A percentile compares a stretch with the other conserved stretches of the same genome.
phyloP scores from a whole-genome alignment of 2,329 filamentous ascomycete genomes.

The Acephala macrosclerotiorum region DNA sequence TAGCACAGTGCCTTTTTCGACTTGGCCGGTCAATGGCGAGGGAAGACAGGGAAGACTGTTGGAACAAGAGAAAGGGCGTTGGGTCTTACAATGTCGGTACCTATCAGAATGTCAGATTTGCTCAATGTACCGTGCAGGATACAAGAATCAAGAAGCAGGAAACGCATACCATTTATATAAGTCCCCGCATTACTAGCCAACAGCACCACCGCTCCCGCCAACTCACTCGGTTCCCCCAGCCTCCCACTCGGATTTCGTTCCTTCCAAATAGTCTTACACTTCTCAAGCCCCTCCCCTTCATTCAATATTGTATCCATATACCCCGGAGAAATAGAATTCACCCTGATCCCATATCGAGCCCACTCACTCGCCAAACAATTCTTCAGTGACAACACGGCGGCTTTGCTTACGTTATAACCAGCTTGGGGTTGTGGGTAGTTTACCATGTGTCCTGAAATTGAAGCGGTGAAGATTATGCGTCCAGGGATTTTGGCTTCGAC shows the following conservation, averaged over 20 bases:
- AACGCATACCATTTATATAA: constrained; percentile 64
- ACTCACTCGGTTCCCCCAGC: constrained; percentile 69
- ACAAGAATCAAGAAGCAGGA: not conserved
- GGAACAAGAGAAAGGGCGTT: not conserved
- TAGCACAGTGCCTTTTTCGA: not conserved
- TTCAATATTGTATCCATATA: constrained; percentile 74
- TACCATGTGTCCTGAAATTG: constrained; percentile 71
- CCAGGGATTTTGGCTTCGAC: constrained; percentile 56
- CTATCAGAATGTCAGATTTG: constrained; percentile 40
- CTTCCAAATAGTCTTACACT: constrained; percentile 62
- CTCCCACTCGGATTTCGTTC: constrained; percentile 67
- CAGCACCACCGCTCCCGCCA: constrained; percentile 68
- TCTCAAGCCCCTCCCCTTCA: constrained; percentile 64
- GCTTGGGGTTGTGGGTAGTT: constrained; percentile 78
- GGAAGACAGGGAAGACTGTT: too few species aligned
- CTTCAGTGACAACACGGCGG: constrained; percentile 68
- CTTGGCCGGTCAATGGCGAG: too few species aligned
- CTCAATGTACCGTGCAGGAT: not conserved
- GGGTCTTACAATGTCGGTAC: constrained; percentile 62
- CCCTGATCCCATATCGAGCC: constrained; percentile 73
- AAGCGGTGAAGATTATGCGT: constrained; percentile 70
- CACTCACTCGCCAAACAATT: constrained; percentile 76
- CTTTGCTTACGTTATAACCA: constrained; percentile 77
- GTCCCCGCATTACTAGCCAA: constrained; percentile 66
- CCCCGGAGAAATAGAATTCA: constrained; percentile 75